Percentiles rank a stretch among this genome's conserved stretches.
Conservation (phyloP, 179 eudicot species). For the Beta corolliflora region DNA sequence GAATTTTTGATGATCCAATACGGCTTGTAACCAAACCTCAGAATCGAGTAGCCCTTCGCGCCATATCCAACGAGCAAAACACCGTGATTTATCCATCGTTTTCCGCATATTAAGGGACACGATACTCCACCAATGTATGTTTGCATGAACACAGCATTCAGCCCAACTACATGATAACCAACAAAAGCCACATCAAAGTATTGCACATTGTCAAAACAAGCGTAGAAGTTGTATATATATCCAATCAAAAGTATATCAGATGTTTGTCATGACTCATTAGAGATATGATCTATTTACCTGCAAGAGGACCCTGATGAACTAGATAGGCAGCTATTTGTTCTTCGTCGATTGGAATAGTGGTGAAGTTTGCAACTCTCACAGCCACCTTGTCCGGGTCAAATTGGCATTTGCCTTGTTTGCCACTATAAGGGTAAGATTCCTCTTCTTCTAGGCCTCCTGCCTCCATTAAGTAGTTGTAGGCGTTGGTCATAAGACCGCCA, state of each 20-base stretch:
- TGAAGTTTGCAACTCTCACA: constrained; percentile 61
- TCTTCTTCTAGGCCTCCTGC: constrained; percentile 87
- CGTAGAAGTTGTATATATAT: no score
- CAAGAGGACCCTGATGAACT: constrained; percentile 82
- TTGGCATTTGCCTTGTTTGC: constrained; percentile 67
- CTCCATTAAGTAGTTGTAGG: constrained; percentile 71
- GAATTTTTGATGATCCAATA: constrained; percentile 97
- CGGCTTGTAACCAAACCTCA: constrained; percentile 71
- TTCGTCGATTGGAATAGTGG: constrained; percentile 68
- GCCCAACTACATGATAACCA: constrained; percentile 52
- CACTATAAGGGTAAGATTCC: constrained; percentile 69
- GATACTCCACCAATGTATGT: constrained; percentile 92
- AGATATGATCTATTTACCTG: constrained; percentile 42
- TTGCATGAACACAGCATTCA: constrained; percentile 91
- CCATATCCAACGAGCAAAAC: constrained; percentile 87
- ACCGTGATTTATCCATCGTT: constrained; percentile 70
- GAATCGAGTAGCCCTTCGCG: constrained; percentile 68
- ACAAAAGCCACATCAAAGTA: background rate
- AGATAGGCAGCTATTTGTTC: constrained; percentile 79
- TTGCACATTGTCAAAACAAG: background rate
- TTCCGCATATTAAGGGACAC: constrained; percentile 78
- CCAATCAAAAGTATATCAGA: no score
- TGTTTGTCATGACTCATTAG: background rate
- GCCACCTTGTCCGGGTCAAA: constrained; percentile 54
- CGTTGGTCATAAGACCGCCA: constrained; percentile 95